These are phyloP conservation scores for Coemansia sp. DNA, from an alignment of 192 early-diverging fungal species.

Conservation along the genomic window DNA sequence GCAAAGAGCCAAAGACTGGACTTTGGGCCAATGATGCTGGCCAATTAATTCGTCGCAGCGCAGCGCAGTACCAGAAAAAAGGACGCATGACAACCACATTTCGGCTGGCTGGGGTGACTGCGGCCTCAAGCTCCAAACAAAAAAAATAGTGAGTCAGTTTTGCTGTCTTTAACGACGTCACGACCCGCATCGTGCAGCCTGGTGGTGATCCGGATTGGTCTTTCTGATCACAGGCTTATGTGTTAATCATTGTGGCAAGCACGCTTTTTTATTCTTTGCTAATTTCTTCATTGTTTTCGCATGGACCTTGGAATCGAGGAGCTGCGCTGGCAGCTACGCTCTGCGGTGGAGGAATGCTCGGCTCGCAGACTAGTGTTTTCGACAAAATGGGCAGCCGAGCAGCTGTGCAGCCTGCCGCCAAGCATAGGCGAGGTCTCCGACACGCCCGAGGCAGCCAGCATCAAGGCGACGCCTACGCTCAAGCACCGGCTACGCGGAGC, in stretches of 20 bases:
- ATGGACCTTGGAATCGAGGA: constrained; percentile 21
- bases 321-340: constrained; percentile 52
- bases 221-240: too few relatives aligned
- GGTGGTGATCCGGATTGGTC: neutral
- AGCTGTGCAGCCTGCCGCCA: constrained; percentile 33
- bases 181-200: too few relatives aligned
- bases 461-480: constrained; percentile 10
- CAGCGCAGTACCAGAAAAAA: too few relatives aligned
- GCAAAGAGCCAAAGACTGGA: too few relatives aligned
- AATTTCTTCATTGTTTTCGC: neutral
- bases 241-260: too few relatives aligned
- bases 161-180: neutral
- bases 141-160: neutral
- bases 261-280: neutral
- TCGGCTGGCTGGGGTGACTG: too few relatives aligned
- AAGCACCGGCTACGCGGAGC: constrained; percentile 20
- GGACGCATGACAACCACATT: too few relatives aligned
- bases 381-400: constrained; percentile 68
- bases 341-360: constrained; percentile 63
- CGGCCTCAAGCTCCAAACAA: too few relatives aligned
- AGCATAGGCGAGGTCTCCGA: neutral
- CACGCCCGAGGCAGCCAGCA: neutral
- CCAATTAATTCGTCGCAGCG: too few relatives aligned
- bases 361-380: constrained; percentile 67
- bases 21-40: too few relatives aligned